Base-by-base conservation (phyloP, 495 filamentous ascomycete genomes). In the Penicillium soppii region DNA sequence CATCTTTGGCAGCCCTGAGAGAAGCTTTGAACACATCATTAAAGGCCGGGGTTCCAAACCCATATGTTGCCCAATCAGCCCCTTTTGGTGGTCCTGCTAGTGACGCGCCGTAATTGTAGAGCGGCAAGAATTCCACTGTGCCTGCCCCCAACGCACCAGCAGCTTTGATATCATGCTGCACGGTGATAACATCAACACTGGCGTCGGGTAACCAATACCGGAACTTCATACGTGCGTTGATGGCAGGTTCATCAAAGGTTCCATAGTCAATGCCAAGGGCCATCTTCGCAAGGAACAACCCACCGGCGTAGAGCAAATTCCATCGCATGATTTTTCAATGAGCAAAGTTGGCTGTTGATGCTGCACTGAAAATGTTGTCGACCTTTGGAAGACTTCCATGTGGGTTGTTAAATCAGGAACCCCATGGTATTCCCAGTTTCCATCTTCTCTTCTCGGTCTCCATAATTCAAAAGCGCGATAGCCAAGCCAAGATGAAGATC, bases 131-230 rank as follows among this genome's bases (percentile, higher is more conserved):
- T 40, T 79, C 73, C 1, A 78, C 56, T 7, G 70, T 75, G 3
- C 74, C 76, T 1, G 65, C 66, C 1, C 75, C 76, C 17, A 64
- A 47, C 2, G 42, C 55, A 12, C 61, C 68, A 10, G 61, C 58
- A 21, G 57, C 53, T 21, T 56, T 61, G 29, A 79, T 67, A 42
- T 79, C 66, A 8, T 56, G 35, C 4, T 54, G 51, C 0, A 78
- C 57, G 10, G 56, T 52, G 6, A 46, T 27, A 2, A 52, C 20
- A 36, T 70, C 53, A 12, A 78, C 70, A n/a, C 56, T 59, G 7
- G 73, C 70, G 53, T 78, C 75, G 2, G 74, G 74, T 3, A 78
- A 59, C 70, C 70, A 73, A 41, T 65, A 70, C 21, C 68, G 53
- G 15, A 71, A 69, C 1, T 57, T 51, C 2, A 60, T 62, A 15